Evolutionary conservation across 345 rosid species (phyloP).

Genomic region (Lepidium aucheri): DNA sequence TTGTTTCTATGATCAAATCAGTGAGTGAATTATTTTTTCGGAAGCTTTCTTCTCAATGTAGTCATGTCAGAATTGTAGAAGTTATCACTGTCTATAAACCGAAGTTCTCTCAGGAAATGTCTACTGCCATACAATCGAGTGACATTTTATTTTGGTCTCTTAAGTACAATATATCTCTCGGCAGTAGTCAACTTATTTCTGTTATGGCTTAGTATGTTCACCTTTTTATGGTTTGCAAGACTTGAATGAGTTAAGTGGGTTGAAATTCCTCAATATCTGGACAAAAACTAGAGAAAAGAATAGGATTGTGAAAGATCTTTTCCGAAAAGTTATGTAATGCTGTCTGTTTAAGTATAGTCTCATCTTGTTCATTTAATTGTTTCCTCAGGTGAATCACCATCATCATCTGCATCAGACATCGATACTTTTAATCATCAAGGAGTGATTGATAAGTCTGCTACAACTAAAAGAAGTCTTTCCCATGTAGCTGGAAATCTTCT

Average conservation of each 20-base stretch:
- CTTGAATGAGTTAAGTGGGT: background rate
- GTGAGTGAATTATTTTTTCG: background rate
- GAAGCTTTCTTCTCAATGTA: constrained; percentile 1
- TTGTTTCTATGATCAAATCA: background rate
- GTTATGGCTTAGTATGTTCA: background rate
- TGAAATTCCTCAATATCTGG: background rate
- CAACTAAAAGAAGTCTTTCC: constrained; percentile 38
- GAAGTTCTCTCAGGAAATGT: background rate
- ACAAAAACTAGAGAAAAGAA: background rate
- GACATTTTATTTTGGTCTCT: background rate
- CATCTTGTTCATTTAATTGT: constrained; percentile 2
- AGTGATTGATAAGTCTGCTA: constrained; percentile 38
- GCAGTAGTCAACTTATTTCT: background rate
- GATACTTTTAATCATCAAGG: constrained; percentile 63
- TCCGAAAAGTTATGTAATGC: background rate
- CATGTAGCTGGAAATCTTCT: constrained; percentile 43
- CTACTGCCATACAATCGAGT: background rate
- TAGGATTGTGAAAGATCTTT: background rate
- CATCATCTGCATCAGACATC: constrained; percentile 79
- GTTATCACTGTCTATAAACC: background rate
- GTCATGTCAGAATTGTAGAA: background rate
- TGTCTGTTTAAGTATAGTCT: background rate
- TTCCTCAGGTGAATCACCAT: constrained; percentile 81
- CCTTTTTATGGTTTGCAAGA: background rate
- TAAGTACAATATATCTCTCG: background rate